phyloP scores from a whole-genome alignment of 257 asterid species.

The Henckelia pumila region DNA sequence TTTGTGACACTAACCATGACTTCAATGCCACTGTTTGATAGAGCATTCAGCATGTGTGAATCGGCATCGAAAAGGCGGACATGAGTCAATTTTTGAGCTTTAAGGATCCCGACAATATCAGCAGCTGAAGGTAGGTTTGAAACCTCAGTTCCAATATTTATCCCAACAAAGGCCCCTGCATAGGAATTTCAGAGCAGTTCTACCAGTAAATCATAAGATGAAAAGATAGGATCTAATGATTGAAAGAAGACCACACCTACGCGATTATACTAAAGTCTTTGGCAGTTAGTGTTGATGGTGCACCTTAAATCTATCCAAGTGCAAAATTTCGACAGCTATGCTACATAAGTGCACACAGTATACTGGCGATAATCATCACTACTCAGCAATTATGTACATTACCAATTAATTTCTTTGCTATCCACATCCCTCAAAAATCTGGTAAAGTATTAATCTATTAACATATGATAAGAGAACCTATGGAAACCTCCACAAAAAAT shows the following conservation, averaged over 20 bases:
- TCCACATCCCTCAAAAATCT: neutral
- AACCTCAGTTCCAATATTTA: conserved; percentile 69
- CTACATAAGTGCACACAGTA: neutral
- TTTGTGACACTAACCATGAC: conserved; percentile 85
- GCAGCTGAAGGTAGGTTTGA: conserved; percentile 62
- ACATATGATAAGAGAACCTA: neutral
- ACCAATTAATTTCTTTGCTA: too few species aligned
- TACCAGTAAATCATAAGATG: neutral
- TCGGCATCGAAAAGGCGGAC: conserved; percentile 79
- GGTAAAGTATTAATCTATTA: neutral
- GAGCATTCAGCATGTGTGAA: conserved; percentile 68
- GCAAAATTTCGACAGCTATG: too few species aligned
- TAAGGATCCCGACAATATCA: conserved; percentile 64
- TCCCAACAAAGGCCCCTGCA: conserved; percentile 77
- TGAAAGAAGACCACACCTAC: neutral
- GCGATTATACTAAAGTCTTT: neutral
- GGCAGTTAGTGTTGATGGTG: too few species aligned
- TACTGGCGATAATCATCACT: too few species aligned
- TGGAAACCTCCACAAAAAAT: neutral
- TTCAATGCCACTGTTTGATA: conserved; percentile 69
- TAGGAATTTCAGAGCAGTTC: too few species aligned
- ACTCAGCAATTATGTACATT: too few species aligned
- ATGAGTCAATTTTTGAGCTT: conserved; percentile 63
- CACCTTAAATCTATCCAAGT: too few species aligned
- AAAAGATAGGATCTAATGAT: conserved; percentile 2